These are phyloP conservation scores for Golubevia pallescens DNA, from an alignment of 1,284 basidiomycete genomes.

Conservation along the genomic window DNA sequence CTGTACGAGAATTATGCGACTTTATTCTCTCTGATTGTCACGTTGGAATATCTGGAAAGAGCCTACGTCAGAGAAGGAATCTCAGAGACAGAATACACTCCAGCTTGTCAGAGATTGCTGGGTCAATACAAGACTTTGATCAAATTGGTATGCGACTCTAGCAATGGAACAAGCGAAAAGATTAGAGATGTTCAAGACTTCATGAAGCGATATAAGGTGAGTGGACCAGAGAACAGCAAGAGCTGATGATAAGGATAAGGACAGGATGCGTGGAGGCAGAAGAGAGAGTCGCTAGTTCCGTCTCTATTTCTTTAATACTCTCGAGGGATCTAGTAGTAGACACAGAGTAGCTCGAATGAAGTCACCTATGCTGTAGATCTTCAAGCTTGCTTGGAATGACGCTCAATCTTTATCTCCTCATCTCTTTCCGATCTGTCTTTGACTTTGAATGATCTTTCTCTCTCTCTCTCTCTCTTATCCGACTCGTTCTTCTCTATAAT, in stretches of 20 bases:
- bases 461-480: background rate
- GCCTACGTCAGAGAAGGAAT: constrained; percentile 77
- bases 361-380: too few relatives aligned
- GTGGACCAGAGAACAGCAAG: constrained; percentile 43
- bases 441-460: background rate
- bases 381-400: too few relatives aligned
- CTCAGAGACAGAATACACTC: constrained; percentile 72
- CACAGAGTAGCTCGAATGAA: too few relatives aligned
- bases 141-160: constrained; percentile 70
- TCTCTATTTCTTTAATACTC: too few relatives aligned
- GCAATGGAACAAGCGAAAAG: background rate
- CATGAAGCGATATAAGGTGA: constrained; percentile 84
- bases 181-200: constrained; percentile 69
- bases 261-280: too few relatives aligned
- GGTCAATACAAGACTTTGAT: constrained; percentile 97
- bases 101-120: constrained; percentile 86
- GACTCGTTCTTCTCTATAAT: background rate
- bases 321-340: too few relatives aligned
- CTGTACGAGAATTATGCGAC: constrained; percentile 86
- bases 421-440: background rate
- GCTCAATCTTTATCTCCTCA: background rate
- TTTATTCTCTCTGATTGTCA: constrained; percentile 86
- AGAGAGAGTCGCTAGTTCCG: too few relatives aligned
- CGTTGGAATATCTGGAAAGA: constrained; percentile 90
- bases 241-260: too few relatives aligned